Evolutionary conservation across 805 yeast genomes (phyloP).

Genomic region (Lipomyces chichibuensis): DNA sequence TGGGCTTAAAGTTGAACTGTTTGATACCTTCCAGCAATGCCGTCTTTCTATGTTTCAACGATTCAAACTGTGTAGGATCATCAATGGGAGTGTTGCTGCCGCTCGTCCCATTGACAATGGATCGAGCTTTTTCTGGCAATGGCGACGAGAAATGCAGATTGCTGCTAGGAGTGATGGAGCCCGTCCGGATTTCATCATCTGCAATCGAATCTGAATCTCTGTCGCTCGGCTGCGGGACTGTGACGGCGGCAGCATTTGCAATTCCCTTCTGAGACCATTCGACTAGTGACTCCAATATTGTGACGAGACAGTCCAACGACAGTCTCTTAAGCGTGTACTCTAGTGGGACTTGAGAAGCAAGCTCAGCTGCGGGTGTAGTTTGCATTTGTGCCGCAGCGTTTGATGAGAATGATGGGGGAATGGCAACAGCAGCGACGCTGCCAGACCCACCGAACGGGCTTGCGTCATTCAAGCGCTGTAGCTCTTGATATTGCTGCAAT

Average conservation of each 20-base stretch:
- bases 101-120: conserved; percentile 4
- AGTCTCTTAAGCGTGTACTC: conserved; percentile 84
- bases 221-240: not conserved
- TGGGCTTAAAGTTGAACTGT: conserved; percentile 83
- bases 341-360: conserved; percentile 51
- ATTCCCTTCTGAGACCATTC: conserved; percentile 80
- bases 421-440: conserved; percentile 41
- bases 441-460: conserved; percentile 13
- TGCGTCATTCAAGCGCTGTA: conserved; percentile 15
- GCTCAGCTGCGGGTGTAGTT: conserved; percentile 19
- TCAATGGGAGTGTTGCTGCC: conserved; percentile 47
- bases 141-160: conserved; percentile 6
- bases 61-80: conserved; percentile 84
- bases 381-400: conserved; percentile 21
- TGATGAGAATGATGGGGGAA: conserved; percentile 71
- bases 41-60: conserved; percentile 78
- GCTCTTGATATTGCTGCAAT: conserved; percentile 57
- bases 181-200: conserved; percentile 13
- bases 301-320: conserved; percentile 77
- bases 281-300: conserved; percentile 76
- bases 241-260: conserved; percentile 3
- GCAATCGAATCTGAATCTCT: conserved; percentile 24
- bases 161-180: conserved; percentile 9
- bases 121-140: conserved; percentile 7
- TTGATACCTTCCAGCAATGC: conserved; percentile 75